Evolutionary conservation across 2,329 filamentous ascomycete species (phyloP).

Genomic region (Bipolaris cookei): DNA sequence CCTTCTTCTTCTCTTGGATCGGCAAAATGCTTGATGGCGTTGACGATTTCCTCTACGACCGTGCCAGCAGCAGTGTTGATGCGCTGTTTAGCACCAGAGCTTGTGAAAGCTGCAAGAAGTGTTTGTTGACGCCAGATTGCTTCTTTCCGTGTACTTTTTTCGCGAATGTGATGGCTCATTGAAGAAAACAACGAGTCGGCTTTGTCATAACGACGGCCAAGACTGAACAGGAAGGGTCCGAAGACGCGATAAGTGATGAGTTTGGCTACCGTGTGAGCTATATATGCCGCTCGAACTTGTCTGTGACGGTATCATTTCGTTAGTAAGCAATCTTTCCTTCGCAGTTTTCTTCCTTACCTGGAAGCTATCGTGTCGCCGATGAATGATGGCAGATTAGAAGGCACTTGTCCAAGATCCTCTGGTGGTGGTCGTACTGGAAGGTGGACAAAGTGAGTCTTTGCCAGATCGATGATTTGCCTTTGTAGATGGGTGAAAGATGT

Average conservation of each 20-base stretch:
- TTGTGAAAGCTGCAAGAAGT: conserved; percentile 63
- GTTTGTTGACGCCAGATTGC: conserved; percentile 66
- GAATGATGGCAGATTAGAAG: conserved; percentile 61
- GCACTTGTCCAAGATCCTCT: conserved; percentile 59
- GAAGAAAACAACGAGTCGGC: conserved; percentile 62
- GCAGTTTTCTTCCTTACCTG: conserved; percentile 33
- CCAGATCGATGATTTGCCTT: conserved; percentile 59
- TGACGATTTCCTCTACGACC: conserved; percentile 64
- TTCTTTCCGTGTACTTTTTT: conserved; percentile 63
- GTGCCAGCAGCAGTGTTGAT: conserved; percentile 62
- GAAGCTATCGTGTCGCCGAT: conserved; percentile 60
- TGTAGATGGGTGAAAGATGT: conserved; percentile 60
- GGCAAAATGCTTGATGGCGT: conserved; percentile 61
- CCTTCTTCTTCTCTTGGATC: conserved; percentile 58
- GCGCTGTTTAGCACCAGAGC: conserved; percentile 62
- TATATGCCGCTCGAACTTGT: conserved; percentile 60
- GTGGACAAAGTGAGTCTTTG: conserved; percentile 59
- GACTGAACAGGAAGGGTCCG: conserved; percentile 64
- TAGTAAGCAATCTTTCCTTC: not conserved
- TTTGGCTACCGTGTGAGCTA: conserved; percentile 63
- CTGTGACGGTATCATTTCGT: conserved; percentile 28
- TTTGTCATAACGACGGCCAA: conserved; percentile 61
- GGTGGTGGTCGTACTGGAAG: conserved; percentile 59
- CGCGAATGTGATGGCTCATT: conserved; percentile 62
- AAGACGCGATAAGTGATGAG: conserved; percentile 64